Evolutionary conservation across 2,329 filamentous ascomycete genomes (phyloP).

Genomic region (Escovopsis sp.): DNA sequence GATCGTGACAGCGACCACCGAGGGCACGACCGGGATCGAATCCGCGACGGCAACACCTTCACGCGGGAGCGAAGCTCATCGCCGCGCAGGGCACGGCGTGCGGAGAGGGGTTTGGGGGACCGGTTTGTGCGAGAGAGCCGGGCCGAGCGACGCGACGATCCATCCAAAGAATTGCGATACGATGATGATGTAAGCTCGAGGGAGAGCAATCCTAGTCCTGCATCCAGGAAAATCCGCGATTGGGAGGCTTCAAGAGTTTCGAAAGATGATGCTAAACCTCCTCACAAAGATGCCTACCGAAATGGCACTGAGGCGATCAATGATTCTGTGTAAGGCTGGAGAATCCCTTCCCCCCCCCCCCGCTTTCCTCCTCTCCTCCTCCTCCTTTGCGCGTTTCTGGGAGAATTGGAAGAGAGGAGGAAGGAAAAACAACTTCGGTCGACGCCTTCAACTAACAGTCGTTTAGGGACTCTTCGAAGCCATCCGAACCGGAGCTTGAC

Average conservation of each 20-base stretch:
- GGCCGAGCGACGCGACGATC: constrained; percentile 12
- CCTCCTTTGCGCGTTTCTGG: too few relatives aligned
- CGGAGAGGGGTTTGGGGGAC: constrained; percentile 21
- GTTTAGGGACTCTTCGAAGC: constrained; percentile 7
- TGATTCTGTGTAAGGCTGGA: background rate
- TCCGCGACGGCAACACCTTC: constrained; percentile 35
- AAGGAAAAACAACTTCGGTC: background rate
- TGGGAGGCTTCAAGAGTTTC: constrained; percentile 42
- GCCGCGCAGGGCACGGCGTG: constrained; percentile 26
- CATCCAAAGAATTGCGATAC: constrained; percentile 21
- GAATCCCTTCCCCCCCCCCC: background rate
- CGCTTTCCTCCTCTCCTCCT: background rate
- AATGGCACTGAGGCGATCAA: background rate
- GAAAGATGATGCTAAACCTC: constrained; percentile 55
- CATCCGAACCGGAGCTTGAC: constrained; percentile 19
- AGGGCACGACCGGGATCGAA: constrained; percentile 25
- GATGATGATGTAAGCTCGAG: constrained; percentile 24
- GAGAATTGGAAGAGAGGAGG: background rate
- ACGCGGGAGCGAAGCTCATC: constrained; percentile 42
- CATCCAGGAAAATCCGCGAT: constrained; percentile 49
- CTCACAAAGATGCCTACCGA: constrained; percentile 32
- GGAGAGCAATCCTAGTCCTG: constrained; percentile 44
- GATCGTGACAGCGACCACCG: constrained; percentile 21
- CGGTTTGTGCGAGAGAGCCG: constrained; percentile 18
- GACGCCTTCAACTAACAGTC: constrained; percentile 5